A percentile compares a stretch with the other conserved stretches of the same genome.
phyloP scores from a whole-genome alignment of 2,329 filamentous ascomycete genomes.

The Trichoderma aggressivum region DNA sequence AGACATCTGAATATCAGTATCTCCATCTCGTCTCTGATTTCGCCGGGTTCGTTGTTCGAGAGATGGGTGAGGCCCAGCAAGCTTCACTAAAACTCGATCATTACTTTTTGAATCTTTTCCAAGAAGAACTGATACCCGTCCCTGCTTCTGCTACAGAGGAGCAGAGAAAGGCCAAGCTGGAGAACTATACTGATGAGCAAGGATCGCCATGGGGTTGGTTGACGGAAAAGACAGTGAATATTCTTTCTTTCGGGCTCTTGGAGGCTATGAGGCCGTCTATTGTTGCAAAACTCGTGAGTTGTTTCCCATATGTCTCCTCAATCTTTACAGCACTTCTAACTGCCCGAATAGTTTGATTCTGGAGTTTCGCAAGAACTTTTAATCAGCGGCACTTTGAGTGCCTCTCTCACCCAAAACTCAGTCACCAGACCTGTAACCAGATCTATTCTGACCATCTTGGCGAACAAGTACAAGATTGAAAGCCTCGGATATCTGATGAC shows the following conservation, averaged over 20 bases:
- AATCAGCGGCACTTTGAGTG: slow-evolving; percentile 26
- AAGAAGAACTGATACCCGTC: slow-evolving; percentile 28
- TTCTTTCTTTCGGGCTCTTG: slow-evolving; percentile 40
- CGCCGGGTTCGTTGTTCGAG: slow-evolving; percentile 36
- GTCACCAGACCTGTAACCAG: slow-evolving; percentile 29
- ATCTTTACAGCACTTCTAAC: slow-evolving; percentile 4
- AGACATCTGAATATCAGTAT: slow-evolving; percentile 33
- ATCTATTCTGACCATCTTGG: slow-evolving; percentile 40
- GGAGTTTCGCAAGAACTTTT: slow-evolving; percentile 37
- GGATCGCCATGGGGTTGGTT: slow-evolving; percentile 34
- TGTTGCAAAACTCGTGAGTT: slow-evolving; percentile 36
- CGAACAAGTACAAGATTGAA: slow-evolving; percentile 45
- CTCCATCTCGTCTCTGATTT: slow-evolving; percentile 36
- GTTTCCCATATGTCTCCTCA: background rate
- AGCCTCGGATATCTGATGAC: slow-evolving; percentile 27
- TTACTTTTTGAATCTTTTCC: slow-evolving; percentile 39
- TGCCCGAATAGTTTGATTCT: slow-evolving; percentile 33
- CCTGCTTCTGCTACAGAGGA: slow-evolving; percentile 17
- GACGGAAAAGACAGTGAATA: slow-evolving; percentile 29
- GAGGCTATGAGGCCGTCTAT: slow-evolving; percentile 35
- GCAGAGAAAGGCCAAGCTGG: background rate
- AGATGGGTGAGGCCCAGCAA: slow-evolving; percentile 39
- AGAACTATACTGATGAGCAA: background rate
- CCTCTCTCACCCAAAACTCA: slow-evolving; percentile 2
- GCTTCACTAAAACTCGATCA: slow-evolving; percentile 31